Conservation (phyloP, 805 yeast genomes). For the Candida mattraensis region DNA sequence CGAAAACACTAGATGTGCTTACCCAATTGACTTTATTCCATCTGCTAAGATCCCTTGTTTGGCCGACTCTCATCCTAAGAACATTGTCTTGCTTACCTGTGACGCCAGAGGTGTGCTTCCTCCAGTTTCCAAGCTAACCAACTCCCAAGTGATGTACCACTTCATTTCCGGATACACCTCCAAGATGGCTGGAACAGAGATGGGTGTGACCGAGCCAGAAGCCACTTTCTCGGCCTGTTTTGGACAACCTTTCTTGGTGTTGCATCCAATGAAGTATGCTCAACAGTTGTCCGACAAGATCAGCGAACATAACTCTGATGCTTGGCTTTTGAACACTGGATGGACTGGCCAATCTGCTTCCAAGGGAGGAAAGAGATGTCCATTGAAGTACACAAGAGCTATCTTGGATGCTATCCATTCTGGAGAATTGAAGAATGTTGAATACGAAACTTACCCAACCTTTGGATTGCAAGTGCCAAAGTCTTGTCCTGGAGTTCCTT, state of each 20-base stretch:
- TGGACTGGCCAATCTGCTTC: constrained; percentile 96
- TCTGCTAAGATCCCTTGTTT: constrained; percentile 94
- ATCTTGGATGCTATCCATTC: constrained; percentile 92
- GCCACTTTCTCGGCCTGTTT: constrained; percentile 98
- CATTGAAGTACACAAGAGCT: constrained; percentile 96
- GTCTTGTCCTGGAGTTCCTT: constrained; percentile 77
- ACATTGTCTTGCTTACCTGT: constrained; percentile 89
- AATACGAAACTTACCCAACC: constrained; percentile 80
- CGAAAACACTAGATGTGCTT: constrained; percentile 98
- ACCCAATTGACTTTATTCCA: constrained; percentile 96
- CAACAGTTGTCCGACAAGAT: constrained; percentile 94
- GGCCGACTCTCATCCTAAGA: constrained; percentile 87
- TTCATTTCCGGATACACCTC: constrained; percentile 98
- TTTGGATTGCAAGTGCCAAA: constrained; percentile 89
- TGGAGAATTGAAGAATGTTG: constrained; percentile 78
- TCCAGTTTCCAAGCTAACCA: constrained; percentile 90
- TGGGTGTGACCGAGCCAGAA: constrained; percentile 97
- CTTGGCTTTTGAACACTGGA: constrained; percentile 97
- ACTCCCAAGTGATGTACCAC: constrained; percentile 98
- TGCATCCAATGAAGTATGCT: constrained; percentile 98
- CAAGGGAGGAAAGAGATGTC: constrained; percentile 95
- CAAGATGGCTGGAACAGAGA: constrained; percentile 99
- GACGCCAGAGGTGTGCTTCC: constrained; percentile 98
- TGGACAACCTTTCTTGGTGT: constrained; percentile 97
- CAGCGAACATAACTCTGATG: constrained; percentile 81